Conservation (phyloP, 352 stramenopile species). For the Paralagenidium karlingii region DNA sequence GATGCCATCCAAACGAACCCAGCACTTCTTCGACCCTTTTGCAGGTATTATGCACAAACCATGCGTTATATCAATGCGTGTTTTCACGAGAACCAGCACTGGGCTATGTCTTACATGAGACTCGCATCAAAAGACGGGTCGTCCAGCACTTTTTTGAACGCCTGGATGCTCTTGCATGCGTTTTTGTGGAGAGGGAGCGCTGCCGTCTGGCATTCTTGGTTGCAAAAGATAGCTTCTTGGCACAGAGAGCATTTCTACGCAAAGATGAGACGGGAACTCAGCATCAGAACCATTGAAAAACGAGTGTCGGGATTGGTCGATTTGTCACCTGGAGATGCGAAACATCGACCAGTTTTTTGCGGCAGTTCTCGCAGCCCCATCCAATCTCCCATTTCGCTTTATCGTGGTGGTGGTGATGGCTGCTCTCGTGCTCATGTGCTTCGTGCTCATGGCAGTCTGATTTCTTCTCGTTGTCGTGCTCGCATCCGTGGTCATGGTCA, state of each 20-base stretch:
- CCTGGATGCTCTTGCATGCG: slow-evolving; percentile 43
- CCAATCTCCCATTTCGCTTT: slow-evolving; percentile 68
- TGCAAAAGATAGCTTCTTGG: slow-evolving; percentile 47
- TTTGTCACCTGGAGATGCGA: slow-evolving; percentile 26
- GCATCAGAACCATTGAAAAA: too few relatives aligned
- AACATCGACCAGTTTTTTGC: slow-evolving; percentile 24
- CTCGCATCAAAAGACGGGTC: not conserved
- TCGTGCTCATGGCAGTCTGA: too few relatives aligned
- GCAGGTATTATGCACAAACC: not conserved
- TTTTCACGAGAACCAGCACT: not conserved
- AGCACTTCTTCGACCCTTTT: slow-evolving; percentile 25
- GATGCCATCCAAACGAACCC: slow-evolving; percentile 20
- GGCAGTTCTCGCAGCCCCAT: slow-evolving; percentile 38
- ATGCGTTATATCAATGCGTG: not conserved
- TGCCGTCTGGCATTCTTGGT: slow-evolving; percentile 40
- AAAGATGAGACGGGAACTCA: not conserved
- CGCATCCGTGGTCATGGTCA: too few relatives aligned
- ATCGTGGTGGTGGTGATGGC: too few relatives aligned
- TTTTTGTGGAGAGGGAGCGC: slow-evolving; percentile 43
- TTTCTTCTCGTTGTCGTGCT: too few relatives aligned
- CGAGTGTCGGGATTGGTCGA: not conserved
- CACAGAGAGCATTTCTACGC: slow-evolving; percentile 43
- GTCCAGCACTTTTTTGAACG: slow-evolving; percentile 19
- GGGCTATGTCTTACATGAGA: not conserved
- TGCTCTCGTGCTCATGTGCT: too few relatives aligned